Evolutionary conservation across 2,329 filamentous ascomycete genomes (phyloP), one percentile per base, ranked within the genome.

Genomic region (Paracoccidioides lutzii): DNA sequence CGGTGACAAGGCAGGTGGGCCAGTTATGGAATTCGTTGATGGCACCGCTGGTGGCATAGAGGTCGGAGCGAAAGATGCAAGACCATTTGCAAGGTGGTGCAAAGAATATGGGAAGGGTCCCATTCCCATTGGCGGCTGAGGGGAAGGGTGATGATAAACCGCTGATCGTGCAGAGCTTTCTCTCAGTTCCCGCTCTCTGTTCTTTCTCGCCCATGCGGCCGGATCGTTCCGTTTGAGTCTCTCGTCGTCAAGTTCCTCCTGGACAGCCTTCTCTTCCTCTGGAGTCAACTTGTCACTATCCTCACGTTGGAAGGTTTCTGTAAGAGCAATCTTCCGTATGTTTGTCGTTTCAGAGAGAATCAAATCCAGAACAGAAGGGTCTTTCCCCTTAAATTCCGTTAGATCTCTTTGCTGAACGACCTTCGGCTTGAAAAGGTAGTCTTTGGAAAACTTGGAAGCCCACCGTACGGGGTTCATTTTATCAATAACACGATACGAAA

Each of bases 401-500:
- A 87, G 65, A 51, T 83, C 76, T 45, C 80, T 64, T 50, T 79
- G 75, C 5, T 67, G 58, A 0, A 82, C 73, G 0, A 77, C 65
- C 54, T 74, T 76, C 0, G 86, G 81, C 43, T 75, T 71, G 40
- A 78, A 79, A n/a, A 89, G 74, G 62, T 83, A 82, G 1, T 82
- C 76, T 0, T 69, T 67, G 1, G 69, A 65, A 1, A 76, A 74
- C 53, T 78, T 80, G 22, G 77, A 76, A 0, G 87, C 83, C 67
- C 77, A 81, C 6, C 85, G 81, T n/a, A 82, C 71, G 0, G 85
- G 83, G 52, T 88, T 88, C 70, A 86, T 88, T 66, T 88, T 84
- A 70, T 96, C 90, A 3, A 96, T 84, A 1, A 95, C 87, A 12
- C 88, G 81, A 42, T 80, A 81, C 3, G 88, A 81, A 46, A 96